A percentile compares a stretch with the other conserved stretches of the same genome.
Conservation (phyloP, 352 stramenopile genomes). For the Globisporangium rhizosaccharum region DNA sequence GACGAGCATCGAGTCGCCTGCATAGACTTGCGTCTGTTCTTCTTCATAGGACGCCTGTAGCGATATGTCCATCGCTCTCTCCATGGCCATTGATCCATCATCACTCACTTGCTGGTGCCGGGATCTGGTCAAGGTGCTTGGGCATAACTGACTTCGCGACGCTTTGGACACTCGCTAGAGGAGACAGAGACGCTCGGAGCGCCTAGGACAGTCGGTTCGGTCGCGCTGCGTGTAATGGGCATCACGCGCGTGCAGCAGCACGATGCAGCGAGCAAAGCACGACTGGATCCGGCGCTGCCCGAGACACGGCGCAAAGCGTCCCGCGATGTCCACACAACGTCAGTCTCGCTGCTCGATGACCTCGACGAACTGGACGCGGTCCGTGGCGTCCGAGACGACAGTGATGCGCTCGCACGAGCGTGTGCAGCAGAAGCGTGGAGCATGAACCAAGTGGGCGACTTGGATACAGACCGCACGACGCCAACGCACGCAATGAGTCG, state of each 20-base stretch:
- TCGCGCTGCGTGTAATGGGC: conserved; percentile 2
- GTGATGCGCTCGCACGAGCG: not conserved
- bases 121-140: too few relatives aligned
- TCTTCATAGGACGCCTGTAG: too few relatives aligned
- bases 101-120: too few relatives aligned
- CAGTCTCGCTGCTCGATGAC: not conserved
- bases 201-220: not conserved
- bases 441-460: conserved; percentile 19
- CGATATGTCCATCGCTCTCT: too few relatives aligned
- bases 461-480: conserved; percentile 23
- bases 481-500: conserved; percentile 43
- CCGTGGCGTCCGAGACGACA: not conserved
- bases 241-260: conserved; percentile 8
- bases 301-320: not conserved
- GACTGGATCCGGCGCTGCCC: too few relatives aligned
- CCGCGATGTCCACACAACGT: not conserved
- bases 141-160: not conserved
- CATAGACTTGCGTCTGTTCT: too few relatives aligned
- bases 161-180: not conserved
- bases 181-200: not conserved
- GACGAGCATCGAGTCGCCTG: too few relatives aligned
- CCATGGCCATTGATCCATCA: too few relatives aligned
- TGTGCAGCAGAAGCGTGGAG: not conserved
- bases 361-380: not conserved
- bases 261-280: not conserved